Conservation (phyloP, 2,329 filamentous ascomycete species). For the Zasmidium citrigriseum region DNA sequence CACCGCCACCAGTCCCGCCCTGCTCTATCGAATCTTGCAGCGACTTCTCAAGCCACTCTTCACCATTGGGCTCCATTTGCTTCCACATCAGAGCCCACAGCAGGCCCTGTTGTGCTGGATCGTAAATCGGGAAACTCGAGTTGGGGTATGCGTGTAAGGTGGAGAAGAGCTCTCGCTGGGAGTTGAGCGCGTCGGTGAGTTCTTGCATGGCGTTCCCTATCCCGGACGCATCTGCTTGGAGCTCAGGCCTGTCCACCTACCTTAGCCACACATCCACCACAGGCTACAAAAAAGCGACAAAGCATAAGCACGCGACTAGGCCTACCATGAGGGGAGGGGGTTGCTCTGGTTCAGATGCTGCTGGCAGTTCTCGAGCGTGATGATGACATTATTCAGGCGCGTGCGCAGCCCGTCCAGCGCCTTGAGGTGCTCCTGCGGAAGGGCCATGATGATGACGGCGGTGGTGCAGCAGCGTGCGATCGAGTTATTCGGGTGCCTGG, state of each 20-base stretch:
- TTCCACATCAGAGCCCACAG: conserved; percentile 74
- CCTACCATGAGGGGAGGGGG: conserved; percentile 38
- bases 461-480: neutral
- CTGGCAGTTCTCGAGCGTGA: conserved; percentile 26
- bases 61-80: conserved; percentile 77
- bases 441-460: conserved; percentile 13
- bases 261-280: conserved; percentile 19
- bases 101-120: conserved; percentile 59
- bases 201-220: conserved; percentile 63
- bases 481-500: conserved; percentile 10
- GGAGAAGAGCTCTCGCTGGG: conserved; percentile 67
- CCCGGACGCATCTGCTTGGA: conserved; percentile 30
- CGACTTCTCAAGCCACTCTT: conserved; percentile 66
- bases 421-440: conserved; percentile 29
- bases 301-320: conserved; percentile 7
- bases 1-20: conserved; percentile 44
- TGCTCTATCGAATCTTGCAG: conserved; percentile 42
- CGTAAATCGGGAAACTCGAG: conserved; percentile 63
- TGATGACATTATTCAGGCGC: conserved; percentile 32
- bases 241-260: conserved; percentile 31
- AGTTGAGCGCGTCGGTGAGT: conserved; percentile 64
- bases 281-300: neutral
- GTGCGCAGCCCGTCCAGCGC: conserved; percentile 36
- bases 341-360: conserved; percentile 31
- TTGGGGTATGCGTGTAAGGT: conserved; percentile 74